A percentile compares a stretch with the other conserved stretches of the same genome.
phyloP scores from a whole-genome alignment of 768 basidiomycete genomes.

The Leccinum pellstonianum region DNA sequence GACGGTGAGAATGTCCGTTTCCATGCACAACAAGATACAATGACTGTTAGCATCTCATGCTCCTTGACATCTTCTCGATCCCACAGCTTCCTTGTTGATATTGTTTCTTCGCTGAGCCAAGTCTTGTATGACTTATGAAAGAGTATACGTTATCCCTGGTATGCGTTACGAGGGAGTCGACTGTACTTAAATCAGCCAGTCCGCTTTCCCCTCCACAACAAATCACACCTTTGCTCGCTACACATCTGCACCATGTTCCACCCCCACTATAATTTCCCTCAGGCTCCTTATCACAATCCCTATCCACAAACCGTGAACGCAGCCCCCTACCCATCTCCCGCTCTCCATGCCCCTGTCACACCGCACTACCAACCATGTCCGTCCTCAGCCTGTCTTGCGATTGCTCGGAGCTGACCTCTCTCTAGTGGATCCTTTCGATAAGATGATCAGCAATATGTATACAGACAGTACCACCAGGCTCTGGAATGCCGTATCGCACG shows the following conservation, averaged over 20 bases:
- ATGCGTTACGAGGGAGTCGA: too few species aligned
- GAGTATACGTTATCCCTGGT: too few species aligned
- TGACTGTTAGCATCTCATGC: background rate
- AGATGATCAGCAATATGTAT: background rate
- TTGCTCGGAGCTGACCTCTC: background rate
- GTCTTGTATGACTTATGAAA: too few species aligned
- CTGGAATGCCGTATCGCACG: conserved; percentile 2
- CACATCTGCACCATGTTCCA: conserved; percentile 8
- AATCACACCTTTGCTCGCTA: background rate
- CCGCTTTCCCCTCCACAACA: background rate
- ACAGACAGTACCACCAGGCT: background rate
- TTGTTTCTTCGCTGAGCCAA: background rate
- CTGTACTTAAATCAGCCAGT: background rate
- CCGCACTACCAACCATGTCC: conserved; percentile 3
- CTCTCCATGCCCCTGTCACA: background rate
- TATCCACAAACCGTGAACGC: background rate
- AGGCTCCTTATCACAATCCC: background rate
- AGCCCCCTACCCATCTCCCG: background rate
- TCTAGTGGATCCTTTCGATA: conserved; percentile 10
- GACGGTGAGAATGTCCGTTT: background rate
- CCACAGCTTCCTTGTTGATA: background rate
- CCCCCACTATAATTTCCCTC: background rate
- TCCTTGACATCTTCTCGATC: too few species aligned
- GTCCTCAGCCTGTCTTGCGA: conserved; percentile 4
- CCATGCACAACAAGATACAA: conserved; percentile 11